Evolutionary conservation across 2,329 filamentous ascomycete species (phyloP).

Genomic region (Pseudopithomyces maydicus): DNA sequence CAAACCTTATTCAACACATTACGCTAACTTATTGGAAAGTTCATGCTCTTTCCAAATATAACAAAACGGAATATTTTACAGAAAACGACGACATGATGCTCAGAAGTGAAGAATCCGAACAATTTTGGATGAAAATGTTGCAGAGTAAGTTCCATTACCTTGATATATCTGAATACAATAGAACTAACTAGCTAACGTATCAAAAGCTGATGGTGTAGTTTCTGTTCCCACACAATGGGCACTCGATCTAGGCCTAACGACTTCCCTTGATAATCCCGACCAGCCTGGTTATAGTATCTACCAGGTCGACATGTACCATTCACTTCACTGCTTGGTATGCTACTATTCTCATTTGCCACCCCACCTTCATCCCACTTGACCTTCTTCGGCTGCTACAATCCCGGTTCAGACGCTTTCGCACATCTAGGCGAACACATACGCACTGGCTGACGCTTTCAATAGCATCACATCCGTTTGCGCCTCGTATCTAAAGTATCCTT

Average conservation of each 20-base stretch:
- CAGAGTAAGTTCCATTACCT: neutral
- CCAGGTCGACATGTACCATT: neutral
- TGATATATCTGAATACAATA: neutral
- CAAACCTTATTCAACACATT: too few species aligned
- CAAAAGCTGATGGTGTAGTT: neutral
- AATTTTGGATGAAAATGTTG: neutral
- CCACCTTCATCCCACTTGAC: neutral
- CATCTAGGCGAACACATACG: neutral
- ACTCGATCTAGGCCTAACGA: neutral
- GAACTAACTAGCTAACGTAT: neutral
- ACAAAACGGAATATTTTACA: neutral
- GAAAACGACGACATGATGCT: neutral
- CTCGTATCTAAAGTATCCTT: neutral
- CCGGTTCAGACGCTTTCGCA: neutral
- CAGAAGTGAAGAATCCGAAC: neutral
- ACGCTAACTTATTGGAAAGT: neutral
- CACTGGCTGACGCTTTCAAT: neutral
- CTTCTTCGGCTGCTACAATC: neutral
- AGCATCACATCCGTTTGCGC: neutral
- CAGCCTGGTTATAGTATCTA: neutral
- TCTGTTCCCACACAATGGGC: neutral
- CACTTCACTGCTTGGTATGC: neutral
- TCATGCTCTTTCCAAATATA: neutral
- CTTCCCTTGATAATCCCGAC: neutral
- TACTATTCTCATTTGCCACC: neutral